These are phyloP conservation scores for Sporothrix variecibatus DNA, from an alignment of 2,329 filamentous ascomycete species.

Conservation along the genomic window DNA sequence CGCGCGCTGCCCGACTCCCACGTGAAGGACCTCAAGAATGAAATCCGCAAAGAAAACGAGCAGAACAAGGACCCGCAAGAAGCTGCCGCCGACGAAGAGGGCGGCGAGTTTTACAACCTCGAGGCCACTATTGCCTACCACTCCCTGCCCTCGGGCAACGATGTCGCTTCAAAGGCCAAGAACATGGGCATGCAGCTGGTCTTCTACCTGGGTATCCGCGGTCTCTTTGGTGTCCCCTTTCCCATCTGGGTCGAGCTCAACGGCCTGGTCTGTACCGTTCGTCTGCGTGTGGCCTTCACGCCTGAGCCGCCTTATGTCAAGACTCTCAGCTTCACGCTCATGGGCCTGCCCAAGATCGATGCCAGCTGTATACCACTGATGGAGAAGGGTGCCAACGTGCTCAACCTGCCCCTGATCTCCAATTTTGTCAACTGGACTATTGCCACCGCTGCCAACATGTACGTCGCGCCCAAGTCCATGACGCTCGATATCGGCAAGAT, in stretches of 20 bases:
- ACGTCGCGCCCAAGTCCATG: slow-evolving; percentile 93
- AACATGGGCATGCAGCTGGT: slow-evolving; percentile 98
- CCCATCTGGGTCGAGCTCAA: slow-evolving; percentile 88
- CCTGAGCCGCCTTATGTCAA: slow-evolving; percentile 92
- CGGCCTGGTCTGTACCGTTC: slow-evolving; percentile 83
- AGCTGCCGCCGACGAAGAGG: slow-evolving; percentile 83
- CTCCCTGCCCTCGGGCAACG: slow-evolving; percentile 70
- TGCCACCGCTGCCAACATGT: slow-evolving; percentile 80
- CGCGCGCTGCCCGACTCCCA: slow-evolving; percentile 81
- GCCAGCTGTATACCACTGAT: slow-evolving; percentile 92
- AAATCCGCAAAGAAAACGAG: slow-evolving; percentile 75
- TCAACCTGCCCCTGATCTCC: slow-evolving; percentile 89
- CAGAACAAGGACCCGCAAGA: slow-evolving; percentile 84
- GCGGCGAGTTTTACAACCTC: slow-evolving; percentile 89
- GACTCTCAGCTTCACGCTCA: slow-evolving; percentile 87
- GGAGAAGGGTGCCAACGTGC: slow-evolving; percentile 84
- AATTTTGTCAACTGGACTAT: slow-evolving; percentile 98
- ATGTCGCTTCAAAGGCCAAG: slow-evolving; percentile 76
- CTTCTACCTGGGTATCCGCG: slow-evolving; percentile 89
- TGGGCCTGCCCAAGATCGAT: slow-evolving; percentile 87
- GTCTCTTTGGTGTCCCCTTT: slow-evolving; percentile 83
- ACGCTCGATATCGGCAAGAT: slow-evolving; percentile 88
- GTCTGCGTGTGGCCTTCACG: slow-evolving; percentile 79
- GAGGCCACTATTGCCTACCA: slow-evolving; percentile 92
- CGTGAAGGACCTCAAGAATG: slow-evolving; percentile 77